phyloP scores from a whole-genome alignment of 768 basidiomycete genomes.

The Cystobasidium onofrii region DNA sequence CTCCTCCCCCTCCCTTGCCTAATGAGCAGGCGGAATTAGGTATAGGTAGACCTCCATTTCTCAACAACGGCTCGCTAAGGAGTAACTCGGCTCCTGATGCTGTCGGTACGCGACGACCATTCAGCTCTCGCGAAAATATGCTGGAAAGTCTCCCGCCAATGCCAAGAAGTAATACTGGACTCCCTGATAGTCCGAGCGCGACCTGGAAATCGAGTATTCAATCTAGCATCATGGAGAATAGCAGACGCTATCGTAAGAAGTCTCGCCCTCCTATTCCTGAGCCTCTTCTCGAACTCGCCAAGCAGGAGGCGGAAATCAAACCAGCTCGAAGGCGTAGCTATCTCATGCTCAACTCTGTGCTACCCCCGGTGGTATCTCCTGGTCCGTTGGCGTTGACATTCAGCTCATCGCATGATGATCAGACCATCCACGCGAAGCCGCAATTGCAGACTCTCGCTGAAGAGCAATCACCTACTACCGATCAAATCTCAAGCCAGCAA shows the following conservation, averaged over 20 bases:
- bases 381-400: slow-evolving; percentile 8
- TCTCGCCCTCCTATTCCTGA: slow-evolving; percentile 1
- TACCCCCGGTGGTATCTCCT: slow-evolving; percentile 14
- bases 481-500: background rate
- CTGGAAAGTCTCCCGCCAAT: background rate
- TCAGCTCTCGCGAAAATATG: background rate
- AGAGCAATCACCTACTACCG: background rate
- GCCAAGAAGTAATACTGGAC: background rate
- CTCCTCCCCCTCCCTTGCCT: background rate
- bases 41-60: background rate
- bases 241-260: background rate
- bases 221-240: background rate
- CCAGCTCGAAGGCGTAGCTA: slow-evolving; percentile 17
- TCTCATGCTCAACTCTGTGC: slow-evolving; percentile 15
- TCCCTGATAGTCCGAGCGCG: background rate
- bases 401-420: background rate
- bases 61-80: background rate
- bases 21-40: background rate
- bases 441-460: background rate
- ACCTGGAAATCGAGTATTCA: background rate
- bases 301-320: background rate
- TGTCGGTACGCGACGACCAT: background rate
- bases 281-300: background rate
- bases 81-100: background rate
- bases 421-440: background rate